Conservation (phyloP, 176 grass and related monocot species). For the Eragrostis curvula region DNA sequence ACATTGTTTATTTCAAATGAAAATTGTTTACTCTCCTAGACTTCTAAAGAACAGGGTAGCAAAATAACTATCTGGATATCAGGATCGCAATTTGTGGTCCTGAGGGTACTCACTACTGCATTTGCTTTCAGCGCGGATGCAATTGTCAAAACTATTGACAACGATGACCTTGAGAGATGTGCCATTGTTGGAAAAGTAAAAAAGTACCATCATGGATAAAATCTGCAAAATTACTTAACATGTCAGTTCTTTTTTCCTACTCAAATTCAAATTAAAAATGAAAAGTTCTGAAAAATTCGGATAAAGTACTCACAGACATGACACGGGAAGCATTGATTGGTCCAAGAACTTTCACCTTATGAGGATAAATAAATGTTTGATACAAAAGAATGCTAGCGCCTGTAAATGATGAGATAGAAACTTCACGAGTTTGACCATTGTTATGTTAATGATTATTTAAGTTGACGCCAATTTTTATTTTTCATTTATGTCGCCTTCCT, state of each 20-base stretch:
- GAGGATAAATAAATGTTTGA: slow-evolving; percentile 49
- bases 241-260: background rate
- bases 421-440: no score
- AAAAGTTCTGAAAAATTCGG: background rate
- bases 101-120: slow-evolving; percentile 39
- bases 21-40: no score
- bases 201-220: slow-evolving; percentile 45
- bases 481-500: no score
- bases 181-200: slow-evolving; percentile 51
- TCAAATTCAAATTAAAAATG: background rate
- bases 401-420: background rate
- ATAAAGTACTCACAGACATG: slow-evolving; percentile 32
- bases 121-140: slow-evolving; percentile 49
- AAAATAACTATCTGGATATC: background rate
- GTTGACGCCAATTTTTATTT: no score
- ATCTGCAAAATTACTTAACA: slow-evolving; percentile 21
- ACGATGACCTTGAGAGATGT: slow-evolving; percentile 25
- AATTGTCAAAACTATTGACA: slow-evolving; percentile 39
- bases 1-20: no score
- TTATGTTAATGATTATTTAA: no score
- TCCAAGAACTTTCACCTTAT: slow-evolving; percentile 36
- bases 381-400: slow-evolving; percentile 51
- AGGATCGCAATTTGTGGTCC: background rate
- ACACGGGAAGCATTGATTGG: slow-evolving; percentile 42
- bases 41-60: no score